Evolutionary conservation across 2,329 filamentous ascomycete species (phyloP).

Genomic region (Eutypa lata): DNA sequence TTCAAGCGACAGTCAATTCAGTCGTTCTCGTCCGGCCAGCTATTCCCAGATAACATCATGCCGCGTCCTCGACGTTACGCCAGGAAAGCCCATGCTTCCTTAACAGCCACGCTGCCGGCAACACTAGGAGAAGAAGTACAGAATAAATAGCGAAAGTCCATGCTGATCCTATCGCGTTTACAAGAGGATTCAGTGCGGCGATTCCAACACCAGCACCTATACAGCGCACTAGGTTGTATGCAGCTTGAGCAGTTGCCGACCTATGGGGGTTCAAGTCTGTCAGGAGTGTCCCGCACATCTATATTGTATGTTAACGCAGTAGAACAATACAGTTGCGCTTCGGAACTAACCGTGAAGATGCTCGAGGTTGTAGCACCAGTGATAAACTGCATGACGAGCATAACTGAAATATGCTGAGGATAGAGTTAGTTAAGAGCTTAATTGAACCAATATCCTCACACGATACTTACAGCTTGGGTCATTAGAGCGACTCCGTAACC

Average conservation of each 20-base stretch:
- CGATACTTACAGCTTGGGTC: not conserved
- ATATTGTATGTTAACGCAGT: not conserved
- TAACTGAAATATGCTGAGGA: conserved; percentile 6
- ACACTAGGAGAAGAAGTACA: too few species aligned
- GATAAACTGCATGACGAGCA: conserved; percentile 12
- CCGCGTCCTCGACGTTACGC: too few species aligned
- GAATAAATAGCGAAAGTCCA: too few species aligned
- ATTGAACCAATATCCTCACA: too few species aligned
- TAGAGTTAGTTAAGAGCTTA: not conserved
- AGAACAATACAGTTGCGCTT: not conserved
- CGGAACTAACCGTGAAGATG: conserved; percentile 7
- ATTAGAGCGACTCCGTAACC: conserved; percentile 4
- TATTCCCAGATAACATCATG: too few species aligned
- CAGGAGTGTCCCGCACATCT: conserved; percentile 17
- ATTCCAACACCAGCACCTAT: too few species aligned
- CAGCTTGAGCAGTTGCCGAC: conserved; percentile 23
- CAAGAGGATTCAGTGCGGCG: too few species aligned
- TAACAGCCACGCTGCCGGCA: too few species aligned
- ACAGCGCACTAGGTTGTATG: conserved; percentile 23
- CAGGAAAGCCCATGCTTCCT: too few species aligned
- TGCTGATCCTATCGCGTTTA: too few species aligned
- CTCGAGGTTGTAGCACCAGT: conserved; percentile 9
- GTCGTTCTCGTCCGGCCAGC: too few species aligned
- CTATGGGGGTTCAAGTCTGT: conserved; percentile 22
- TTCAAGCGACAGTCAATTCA: too few species aligned